A percentile compares a stretch with the other conserved stretches of the same genome.
phyloP scores from a whole-genome alignment of 139 green algal genomes.

The Asterochloris erici region DNA sequence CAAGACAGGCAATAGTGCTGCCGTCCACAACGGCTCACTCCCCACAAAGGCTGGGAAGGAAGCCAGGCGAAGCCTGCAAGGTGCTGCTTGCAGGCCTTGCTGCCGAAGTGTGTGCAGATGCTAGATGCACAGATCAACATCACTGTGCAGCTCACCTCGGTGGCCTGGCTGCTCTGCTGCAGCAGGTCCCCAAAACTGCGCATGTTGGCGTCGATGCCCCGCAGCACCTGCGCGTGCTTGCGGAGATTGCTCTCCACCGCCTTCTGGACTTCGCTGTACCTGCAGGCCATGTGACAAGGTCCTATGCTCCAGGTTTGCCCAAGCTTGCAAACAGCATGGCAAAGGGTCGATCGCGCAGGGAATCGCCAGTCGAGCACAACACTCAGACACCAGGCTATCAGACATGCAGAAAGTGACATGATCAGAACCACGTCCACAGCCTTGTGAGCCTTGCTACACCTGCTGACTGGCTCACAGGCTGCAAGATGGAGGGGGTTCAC shows the following conservation, averaged over 20 bases:
- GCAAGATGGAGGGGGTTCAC: too few relatives aligned
- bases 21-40: neutral
- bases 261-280: slow-evolving; percentile 9
- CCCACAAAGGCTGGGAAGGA: neutral
- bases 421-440: too few relatives aligned
- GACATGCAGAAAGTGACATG: too few relatives aligned
- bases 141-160: neutral
- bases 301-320: too few relatives aligned
- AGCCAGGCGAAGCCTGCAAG: neutral
- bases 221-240: slow-evolving; percentile 12
- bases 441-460: too few relatives aligned
- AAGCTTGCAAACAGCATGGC: too few relatives aligned
- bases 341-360: too few relatives aligned
- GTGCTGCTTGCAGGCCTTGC: neutral
- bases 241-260: slow-evolving; percentile 7
- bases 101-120: neutral
- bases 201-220: slow-evolving; percentile 18
- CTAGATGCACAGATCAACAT: neutral
- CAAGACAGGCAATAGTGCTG: too few relatives aligned
- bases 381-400: too few relatives aligned
- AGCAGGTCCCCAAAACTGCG: slow-evolving; percentile 11
- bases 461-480: too few relatives aligned
- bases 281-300: neutral
- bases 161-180: slow-evolving; percentile 2
- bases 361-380: too few relatives aligned